phyloP scores from a whole-genome alignment of 768 basidiomycete species.

The Agrocybe pediades region DNA sequence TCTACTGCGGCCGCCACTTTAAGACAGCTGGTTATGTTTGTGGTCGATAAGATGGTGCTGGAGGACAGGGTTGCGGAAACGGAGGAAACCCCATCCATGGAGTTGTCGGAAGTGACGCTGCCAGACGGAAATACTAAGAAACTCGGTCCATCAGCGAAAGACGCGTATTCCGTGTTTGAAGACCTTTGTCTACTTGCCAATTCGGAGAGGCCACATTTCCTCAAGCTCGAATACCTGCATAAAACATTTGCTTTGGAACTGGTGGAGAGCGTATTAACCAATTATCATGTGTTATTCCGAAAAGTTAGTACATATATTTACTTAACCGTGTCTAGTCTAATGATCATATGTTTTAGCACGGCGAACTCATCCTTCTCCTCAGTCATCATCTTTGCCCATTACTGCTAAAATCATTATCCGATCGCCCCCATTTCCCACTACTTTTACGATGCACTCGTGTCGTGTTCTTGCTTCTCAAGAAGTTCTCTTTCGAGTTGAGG shows the following conservation, averaged over 20 bases:
- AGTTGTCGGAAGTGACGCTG: slow-evolving; percentile 49
- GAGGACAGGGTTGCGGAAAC: slow-evolving; percentile 56
- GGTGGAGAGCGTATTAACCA: slow-evolving; percentile 94
- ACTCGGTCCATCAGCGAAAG: slow-evolving; percentile 76
- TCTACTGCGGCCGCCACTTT: slow-evolving; percentile 96
- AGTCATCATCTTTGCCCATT: slow-evolving; percentile 90
- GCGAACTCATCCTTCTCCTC: slow-evolving; percentile 83
- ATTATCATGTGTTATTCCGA: slow-evolving; percentile 85
- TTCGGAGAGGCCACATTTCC: slow-evolving; percentile 76
- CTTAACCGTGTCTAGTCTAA: background rate
- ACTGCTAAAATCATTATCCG: slow-evolving; percentile 82
- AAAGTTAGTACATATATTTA: slow-evolving; percentile 48
- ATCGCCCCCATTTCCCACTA: slow-evolving; percentile 81
- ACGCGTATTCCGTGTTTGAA: slow-evolving; percentile 88
- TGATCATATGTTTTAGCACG: slow-evolving; percentile 51
- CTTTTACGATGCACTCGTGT: slow-evolving; percentile 91
- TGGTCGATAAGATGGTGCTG: slow-evolving; percentile 90
- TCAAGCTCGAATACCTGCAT: slow-evolving; percentile 80
- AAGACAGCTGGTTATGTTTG: slow-evolving; percentile 95
- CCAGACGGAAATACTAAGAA: slow-evolving; percentile 67
- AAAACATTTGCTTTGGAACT: slow-evolving; percentile 97
- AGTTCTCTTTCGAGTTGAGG: slow-evolving; percentile 79
- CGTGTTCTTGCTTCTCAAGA: slow-evolving; percentile 90
- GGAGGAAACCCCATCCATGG: slow-evolving; percentile 33
- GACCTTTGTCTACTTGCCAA: slow-evolving; percentile 91